Evolutionary conservation across 2,329 filamentous ascomycete species (phyloP), one percentile per base, ranked within the genome.

Genomic region (Sphaerulina vaccinii): DNA sequence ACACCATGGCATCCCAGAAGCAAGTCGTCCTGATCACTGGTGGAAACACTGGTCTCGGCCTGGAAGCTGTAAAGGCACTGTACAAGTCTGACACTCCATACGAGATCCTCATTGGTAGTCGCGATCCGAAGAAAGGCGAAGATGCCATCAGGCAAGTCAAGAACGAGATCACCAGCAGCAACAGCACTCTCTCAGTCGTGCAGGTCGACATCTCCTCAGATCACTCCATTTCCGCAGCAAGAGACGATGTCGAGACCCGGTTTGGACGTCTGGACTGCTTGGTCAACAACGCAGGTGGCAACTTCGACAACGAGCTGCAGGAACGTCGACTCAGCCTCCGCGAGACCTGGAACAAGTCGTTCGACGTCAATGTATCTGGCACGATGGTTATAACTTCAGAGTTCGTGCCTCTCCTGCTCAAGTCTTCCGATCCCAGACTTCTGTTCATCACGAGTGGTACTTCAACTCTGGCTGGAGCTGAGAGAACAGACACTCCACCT

Each of bases 1-100:
- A n/a, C n/a, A n/a, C n/a, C n/a, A 62, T 56, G 50, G 64, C 66
- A 57, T 51, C 64, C 8, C 40, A 57, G 15, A 68, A 68, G 45
- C 53, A 57, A 15, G 70, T 80, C 53, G 64, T 83, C n/a, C 65
- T 85, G 37, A 75, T 85, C 56, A 85, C 82, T 1, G 82, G 83
- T 29, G 81, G 55, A 18, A 68, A 69, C 44, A 83, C 77, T 0
- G 82, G 82, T 13, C 75, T 86, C 16, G 83, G 84, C 2, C 78
- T 75, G 32, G 77, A 85, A 57, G 75, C 72, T 6, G 75, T 84
- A 43, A 82, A 78, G 55, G 76, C 79, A 1, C 69, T 86, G 0
- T 69, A 74, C 38, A 56, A 68, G 9, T 80, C 82, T 0, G 23
- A 63, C 2, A 68, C 67, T 7, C n/a, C 74, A 1, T 85, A 84